These are phyloP conservation scores for Acarospora socialis DNA, from an alignment of 2,329 filamentous ascomycete genomes.

Conservation along the genomic window DNA sequence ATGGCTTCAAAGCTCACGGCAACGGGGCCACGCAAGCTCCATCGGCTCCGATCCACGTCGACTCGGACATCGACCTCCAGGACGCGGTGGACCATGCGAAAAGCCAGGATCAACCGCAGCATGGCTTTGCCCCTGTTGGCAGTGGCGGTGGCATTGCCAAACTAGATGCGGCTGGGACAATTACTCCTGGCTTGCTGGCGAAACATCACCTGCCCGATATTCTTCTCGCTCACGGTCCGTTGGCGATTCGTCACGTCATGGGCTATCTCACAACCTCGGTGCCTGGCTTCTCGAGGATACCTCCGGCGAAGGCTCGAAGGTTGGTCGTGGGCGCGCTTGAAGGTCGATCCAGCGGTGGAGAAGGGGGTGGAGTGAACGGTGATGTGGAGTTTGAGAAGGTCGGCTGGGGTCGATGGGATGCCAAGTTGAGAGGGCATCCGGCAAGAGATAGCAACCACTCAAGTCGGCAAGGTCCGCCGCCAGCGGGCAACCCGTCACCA, in stretches of 20 bases:
- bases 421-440: slow-evolving; percentile 54
- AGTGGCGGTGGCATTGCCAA: slow-evolving; percentile 35
- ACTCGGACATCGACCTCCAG: slow-evolving; percentile 78
- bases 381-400: slow-evolving; percentile 87
- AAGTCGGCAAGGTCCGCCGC: slow-evolving; percentile 12
- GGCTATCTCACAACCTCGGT: slow-evolving; percentile 86
- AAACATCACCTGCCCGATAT: slow-evolving; percentile 85
- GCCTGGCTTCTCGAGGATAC: slow-evolving; percentile 79
- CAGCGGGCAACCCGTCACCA: slow-evolving; percentile 28
- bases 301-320: slow-evolving; percentile 76
- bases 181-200: slow-evolving; percentile 73
- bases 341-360: slow-evolving; percentile 48
- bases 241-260: slow-evolving; percentile 92
- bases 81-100: slow-evolving; percentile 45
- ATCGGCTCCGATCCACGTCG: slow-evolving; percentile 41
- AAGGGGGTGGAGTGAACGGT: slow-evolving; percentile 42
- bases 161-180: slow-evolving; percentile 61
- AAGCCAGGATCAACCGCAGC: slow-evolving; percentile 27
- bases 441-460: slow-evolving; percentile 29
- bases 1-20: slow-evolving; percentile 56
- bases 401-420: slow-evolving; percentile 94
- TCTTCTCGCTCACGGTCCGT: slow-evolving; percentile 72
- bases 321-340: slow-evolving; percentile 87
- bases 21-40: slow-evolving; percentile 26
- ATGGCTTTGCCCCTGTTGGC: no score